A percentile compares a stretch with the other conserved stretches of the same genome.
These are phyloP conservation scores for Hypoxylon sp. DNA, from an alignment of 2,329 filamentous ascomycete species.

Conservation along the genomic window DNA sequence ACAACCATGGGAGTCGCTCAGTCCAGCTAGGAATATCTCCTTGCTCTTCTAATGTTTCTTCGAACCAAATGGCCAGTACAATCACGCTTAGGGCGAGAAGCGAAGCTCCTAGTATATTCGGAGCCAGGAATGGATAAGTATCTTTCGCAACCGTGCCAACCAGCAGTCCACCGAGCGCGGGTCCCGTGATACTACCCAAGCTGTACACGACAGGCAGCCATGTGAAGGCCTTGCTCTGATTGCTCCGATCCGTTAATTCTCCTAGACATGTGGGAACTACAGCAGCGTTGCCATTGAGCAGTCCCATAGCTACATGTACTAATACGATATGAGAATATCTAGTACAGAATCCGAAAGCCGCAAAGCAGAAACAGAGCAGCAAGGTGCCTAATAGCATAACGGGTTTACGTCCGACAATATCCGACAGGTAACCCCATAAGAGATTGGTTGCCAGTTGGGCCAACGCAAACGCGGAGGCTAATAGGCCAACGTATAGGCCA, in stretches of 20 bases:
- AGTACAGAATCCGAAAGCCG: constrained; percentile 87
- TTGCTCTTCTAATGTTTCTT: constrained; percentile 80
- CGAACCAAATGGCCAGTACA: constrained; percentile 82
- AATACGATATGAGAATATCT: constrained; percentile 86
- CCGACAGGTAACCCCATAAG: constrained; percentile 87
- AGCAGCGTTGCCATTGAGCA: constrained; percentile 95
- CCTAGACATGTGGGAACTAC: constrained; percentile 94
- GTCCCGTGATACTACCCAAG: constrained; percentile 91
- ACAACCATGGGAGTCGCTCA: constrained; percentile 53
- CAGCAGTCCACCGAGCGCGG: constrained; percentile 87
- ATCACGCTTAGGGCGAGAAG: constrained; percentile 80
- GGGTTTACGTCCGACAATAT: constrained; percentile 83
- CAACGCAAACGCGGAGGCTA: constrained; percentile 91
- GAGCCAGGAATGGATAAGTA: constrained; percentile 84
- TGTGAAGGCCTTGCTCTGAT: constrained; percentile 93
- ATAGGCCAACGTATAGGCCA: constrained; percentile 89
- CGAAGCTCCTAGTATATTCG: constrained; percentile 82
- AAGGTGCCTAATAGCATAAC: constrained; percentile 85
- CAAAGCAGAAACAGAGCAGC: constrained; percentile 84
- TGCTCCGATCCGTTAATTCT: constrained; percentile 94
- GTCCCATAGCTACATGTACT: constrained; percentile 90
- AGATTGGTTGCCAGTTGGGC: constrained; percentile 95
- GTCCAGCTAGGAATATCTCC: constrained; percentile 51
- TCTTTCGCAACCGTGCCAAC: constrained; percentile 72
- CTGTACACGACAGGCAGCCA: constrained; percentile 98